phyloP scores from a whole-genome alignment of 371 early-diverging fungal species.

The Actinomortierella wolfii region DNA sequence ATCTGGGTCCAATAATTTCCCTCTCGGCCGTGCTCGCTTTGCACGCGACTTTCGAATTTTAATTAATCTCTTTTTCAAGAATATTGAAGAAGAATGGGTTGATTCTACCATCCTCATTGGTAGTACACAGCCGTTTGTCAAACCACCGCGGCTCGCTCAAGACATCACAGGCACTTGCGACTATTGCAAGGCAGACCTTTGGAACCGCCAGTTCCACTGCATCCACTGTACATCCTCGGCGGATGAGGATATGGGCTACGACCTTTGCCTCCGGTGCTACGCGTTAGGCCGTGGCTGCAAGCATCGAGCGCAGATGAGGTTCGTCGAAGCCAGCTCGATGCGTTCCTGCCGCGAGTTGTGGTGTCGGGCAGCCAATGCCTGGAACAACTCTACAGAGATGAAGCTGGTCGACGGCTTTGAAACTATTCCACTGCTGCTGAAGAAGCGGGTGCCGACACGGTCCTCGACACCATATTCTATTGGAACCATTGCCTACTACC shows the following conservation, averaged over 20 bases:
- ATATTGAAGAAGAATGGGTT: constrained; percentile 45
- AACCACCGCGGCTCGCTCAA: constrained; percentile 11
- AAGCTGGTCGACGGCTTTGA: no score
- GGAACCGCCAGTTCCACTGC: constrained; percentile 56
- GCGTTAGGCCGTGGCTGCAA: constrained; percentile 34
- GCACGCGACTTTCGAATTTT: constrained; percentile 23
- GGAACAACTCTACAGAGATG: constrained; percentile 21
- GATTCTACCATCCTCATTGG: constrained; percentile 10
- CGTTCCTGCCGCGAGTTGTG: constrained; percentile 8
- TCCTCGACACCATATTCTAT: no score
- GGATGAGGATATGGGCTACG: constrained; percentile 14
- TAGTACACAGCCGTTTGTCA: neutral
- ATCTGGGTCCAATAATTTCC: no score
- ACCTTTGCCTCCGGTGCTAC: constrained; percentile 24
- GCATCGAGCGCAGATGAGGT: constrained; percentile 23
- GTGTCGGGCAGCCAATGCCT: constrained; percentile 18
- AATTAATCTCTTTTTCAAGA: constrained; percentile 14
- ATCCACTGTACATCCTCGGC: constrained; percentile 2
- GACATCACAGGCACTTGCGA: constrained; percentile 31
- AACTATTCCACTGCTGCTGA: no score
- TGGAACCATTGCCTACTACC: no score
- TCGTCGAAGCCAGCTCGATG: constrained; percentile 36
- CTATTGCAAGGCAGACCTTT: constrained; percentile 42
- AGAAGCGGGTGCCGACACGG: no score
- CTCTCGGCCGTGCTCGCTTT: neutral